A percentile compares a stretch with the other conserved stretches of the same genome.
These are phyloP conservation scores for Pseudogymnoascus sp. DNA, from an alignment of 2,329 filamentous ascomycete species.

Conservation along the genomic window DNA sequence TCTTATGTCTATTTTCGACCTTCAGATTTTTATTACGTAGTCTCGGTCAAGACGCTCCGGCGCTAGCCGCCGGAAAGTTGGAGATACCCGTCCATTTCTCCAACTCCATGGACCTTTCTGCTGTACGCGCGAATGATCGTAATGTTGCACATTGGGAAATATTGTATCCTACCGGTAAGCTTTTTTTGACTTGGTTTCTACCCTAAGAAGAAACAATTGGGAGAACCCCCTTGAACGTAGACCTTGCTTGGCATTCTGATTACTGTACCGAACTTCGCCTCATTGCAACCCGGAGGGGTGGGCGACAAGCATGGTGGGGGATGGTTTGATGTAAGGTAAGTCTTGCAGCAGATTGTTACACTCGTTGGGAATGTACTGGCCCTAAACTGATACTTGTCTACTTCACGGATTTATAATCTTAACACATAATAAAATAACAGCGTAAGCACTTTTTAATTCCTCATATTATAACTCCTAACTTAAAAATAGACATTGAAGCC, in stretches of 20 bases:
- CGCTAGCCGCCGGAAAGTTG: neutral
- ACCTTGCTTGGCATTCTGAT: neutral
- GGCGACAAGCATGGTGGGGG: neutral
- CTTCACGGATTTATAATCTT: neutral
- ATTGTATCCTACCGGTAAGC: neutral
- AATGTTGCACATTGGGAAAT: neutral
- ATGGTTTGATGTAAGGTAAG: neutral
- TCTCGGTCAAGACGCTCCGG: neutral
- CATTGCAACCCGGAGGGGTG: neutral
- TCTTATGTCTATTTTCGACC: neutral
- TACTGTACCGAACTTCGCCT: neutral
- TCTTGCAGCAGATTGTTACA: neutral
- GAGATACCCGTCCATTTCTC: neutral
- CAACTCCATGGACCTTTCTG: neutral
- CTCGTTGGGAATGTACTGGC: neutral
- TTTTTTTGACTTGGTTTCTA: neutral
- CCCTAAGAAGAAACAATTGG: neutral
- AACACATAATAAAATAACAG: neutral
- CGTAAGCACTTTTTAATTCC: conserved; percentile 16
- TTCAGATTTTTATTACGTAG: neutral
- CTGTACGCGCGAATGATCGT: neutral
- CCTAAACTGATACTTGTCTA: neutral
- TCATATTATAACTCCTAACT: conserved; percentile 8
- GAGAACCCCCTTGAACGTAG: neutral
- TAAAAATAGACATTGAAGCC: conserved; percentile 5